phyloP scores from a whole-genome alignment of 2,329 filamentous ascomycete species.

The Penicillium sumatraense region DNA sequence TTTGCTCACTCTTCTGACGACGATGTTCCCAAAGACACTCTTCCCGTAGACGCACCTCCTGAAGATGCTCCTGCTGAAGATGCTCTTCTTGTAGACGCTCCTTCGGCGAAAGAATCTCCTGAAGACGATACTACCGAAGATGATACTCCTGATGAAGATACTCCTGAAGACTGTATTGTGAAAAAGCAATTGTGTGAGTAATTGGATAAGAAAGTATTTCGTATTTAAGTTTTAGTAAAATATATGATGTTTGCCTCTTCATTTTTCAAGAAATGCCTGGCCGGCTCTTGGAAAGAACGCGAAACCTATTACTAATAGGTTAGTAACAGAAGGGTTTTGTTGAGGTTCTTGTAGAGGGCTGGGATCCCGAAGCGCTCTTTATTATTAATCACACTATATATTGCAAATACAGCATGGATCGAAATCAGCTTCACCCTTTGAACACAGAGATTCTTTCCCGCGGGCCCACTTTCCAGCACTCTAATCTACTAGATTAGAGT shows the following conservation, averaged over 20 bases:
- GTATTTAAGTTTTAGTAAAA: slow-evolving; percentile 19
- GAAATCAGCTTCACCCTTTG: too few relatives aligned
- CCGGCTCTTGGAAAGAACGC: slow-evolving; percentile 16
- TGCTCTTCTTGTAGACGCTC: too few relatives aligned
- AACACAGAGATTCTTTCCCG: too few relatives aligned
- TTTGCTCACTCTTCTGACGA: slow-evolving; percentile 4
- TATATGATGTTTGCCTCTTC: slow-evolving; percentile 25
- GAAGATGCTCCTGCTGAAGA: too few relatives aligned
- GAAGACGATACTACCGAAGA: slow-evolving; percentile 1
- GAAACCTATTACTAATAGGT: too few relatives aligned
- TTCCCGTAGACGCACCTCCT: too few relatives aligned
- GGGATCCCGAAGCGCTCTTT: slow-evolving; percentile 11
- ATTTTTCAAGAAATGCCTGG: slow-evolving; percentile 15
- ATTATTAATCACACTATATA: slow-evolving; percentile 17
- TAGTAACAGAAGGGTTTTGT: slow-evolving; percentile 7
- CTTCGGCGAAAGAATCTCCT: not conserved
- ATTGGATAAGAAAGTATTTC: not conserved
- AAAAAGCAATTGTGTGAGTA: not conserved
- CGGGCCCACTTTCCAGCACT: too few relatives aligned
- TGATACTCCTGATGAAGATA: too few relatives aligned
- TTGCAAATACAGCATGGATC: slow-evolving; percentile 2
- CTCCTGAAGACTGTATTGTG: not conserved
- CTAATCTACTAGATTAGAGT: too few relatives aligned
- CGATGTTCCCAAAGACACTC: not conserved
- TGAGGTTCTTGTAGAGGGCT: slow-evolving; percentile 15